Base-by-base conservation (phyloP, 129 eudicot genomes). In the Kitagawia praeruptora region DNA sequence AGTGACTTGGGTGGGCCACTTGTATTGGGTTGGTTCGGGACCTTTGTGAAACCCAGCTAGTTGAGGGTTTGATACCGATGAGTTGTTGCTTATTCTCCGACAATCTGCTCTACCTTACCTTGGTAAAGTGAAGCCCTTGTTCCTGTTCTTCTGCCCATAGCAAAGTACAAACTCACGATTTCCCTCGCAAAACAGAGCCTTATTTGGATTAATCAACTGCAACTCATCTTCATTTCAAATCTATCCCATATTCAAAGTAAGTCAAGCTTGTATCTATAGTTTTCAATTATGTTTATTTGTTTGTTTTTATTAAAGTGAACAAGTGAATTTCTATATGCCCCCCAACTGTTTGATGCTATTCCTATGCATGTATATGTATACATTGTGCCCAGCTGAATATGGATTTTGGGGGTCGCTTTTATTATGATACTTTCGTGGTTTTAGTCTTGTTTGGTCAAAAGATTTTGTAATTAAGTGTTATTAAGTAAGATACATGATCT, bases 261-360 rank as follows among this genome's bases (percentile, higher is more conserved):
- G 76, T 42, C 51, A 74, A 44, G 56, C 15, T 44, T 74, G 4
- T 21, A 44, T n/a, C 18, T 21, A 0, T 8, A 21, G 8, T 42
- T 38, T 74, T 71, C 5, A 11, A 25, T 25, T 8, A 2, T 8
- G 3, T 3, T 27, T 11, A 27, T 63, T 23, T 63, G 18, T 63
- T 56, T 40, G 12, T 56, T 4, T n/a, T n/a, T 61, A 25, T 70
- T 0, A 70, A 46, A 10, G 14, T 46, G 4, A 46, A 46, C 15
- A 10, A 46, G 49, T 37, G 46, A 6, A 6, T 70, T 10, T 71
- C 5, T 40, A 25, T 25, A 4, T 61, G 80, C 74, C 63, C 73
- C 40, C 63, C 66, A 79, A 31, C 11, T 69, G 81, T 69, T 69
- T 69, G 81, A 46, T 69, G 2, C 48, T 44, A 66, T 67, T 79